These are phyloP conservation scores for Suillus placidus DNA, from an alignment of 768 basidiomycete species.

Conservation along the genomic window DNA sequence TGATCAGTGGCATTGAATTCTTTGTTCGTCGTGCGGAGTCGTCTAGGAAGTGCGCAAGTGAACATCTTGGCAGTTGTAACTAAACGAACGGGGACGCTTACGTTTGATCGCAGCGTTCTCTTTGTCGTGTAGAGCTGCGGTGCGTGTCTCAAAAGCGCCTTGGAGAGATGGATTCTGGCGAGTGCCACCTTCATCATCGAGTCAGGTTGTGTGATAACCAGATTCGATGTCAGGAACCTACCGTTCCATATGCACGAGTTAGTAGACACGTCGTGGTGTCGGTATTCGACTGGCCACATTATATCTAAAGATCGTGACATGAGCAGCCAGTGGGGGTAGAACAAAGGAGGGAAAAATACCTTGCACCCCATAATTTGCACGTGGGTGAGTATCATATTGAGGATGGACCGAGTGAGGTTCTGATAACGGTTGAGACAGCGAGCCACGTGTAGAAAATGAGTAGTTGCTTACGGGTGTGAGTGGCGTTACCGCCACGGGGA, in stretches of 20 bases:
- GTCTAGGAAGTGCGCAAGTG: neutral
- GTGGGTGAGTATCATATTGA: neutral
- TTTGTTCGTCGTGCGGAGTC: neutral
- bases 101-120: constrained; percentile 3
- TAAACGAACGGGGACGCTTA: neutral
- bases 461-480: neutral
- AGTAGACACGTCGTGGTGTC: neutral
- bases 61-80: neutral
- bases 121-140: constrained; percentile 7
- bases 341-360: neutral
- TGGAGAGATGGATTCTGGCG: neutral
- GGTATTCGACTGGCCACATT: no score
- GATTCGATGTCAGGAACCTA: neutral
- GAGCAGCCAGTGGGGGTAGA: no score
- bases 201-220: neutral
- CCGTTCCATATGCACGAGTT: neutral
- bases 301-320: neutral
- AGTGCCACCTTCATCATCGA: neutral
- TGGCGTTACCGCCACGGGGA: neutral
- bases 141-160: neutral
- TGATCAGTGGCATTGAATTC: no score
- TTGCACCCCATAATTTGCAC: neutral
- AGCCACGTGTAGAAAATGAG: neutral
- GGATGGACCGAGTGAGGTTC: neutral
- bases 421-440: neutral